These are phyloP conservation scores for Cryphonectria japonica DNA, from an alignment of 2,329 filamentous ascomycete species.

Conservation along the genomic window DNA sequence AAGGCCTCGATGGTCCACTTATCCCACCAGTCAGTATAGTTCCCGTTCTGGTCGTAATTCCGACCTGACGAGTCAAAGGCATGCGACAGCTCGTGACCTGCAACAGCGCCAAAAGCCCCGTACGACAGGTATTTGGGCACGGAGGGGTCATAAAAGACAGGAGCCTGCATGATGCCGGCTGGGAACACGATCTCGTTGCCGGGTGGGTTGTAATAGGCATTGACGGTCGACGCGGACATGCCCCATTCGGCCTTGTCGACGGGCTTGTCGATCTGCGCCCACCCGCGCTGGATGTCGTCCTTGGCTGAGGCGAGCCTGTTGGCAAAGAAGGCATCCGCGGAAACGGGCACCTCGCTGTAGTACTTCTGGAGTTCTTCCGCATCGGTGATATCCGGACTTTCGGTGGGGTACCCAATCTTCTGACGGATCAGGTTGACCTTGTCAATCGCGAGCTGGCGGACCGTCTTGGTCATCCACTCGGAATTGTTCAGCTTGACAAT, in stretches of 20 bases:
- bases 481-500: conserved; percentile 60
- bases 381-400: conserved; percentile 64
- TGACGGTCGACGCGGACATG: conserved; percentile 64
- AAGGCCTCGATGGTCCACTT: conserved; percentile 62
- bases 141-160: conserved; percentile 61
- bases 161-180: conserved; percentile 71
- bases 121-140: conserved; percentile 69
- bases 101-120: conserved; percentile 69
- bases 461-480: conserved; percentile 67
- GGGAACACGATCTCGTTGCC: conserved; percentile 73
- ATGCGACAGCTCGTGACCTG: conserved; percentile 72
- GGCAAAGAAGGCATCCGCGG: conserved; percentile 56
- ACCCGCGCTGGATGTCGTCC: conserved; percentile 53
- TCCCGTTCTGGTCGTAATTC: conserved; percentile 67
- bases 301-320: conserved; percentile 58
- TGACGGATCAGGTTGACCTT: conserved; percentile 70
- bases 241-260: conserved; percentile 63
- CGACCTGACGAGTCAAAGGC: conserved; percentile 70
- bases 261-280: conserved; percentile 63
- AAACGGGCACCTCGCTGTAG: conserved; percentile 58
- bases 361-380: conserved; percentile 58
- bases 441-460: conserved; percentile 61
- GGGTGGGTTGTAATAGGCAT: conserved; percentile 67
- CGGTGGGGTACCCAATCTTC: conserved; percentile 69
- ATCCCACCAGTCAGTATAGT: conserved; percentile 70